Base-by-base conservation (phyloP, 441 rosid genomes). In the Gossypium trilobum region DNA sequence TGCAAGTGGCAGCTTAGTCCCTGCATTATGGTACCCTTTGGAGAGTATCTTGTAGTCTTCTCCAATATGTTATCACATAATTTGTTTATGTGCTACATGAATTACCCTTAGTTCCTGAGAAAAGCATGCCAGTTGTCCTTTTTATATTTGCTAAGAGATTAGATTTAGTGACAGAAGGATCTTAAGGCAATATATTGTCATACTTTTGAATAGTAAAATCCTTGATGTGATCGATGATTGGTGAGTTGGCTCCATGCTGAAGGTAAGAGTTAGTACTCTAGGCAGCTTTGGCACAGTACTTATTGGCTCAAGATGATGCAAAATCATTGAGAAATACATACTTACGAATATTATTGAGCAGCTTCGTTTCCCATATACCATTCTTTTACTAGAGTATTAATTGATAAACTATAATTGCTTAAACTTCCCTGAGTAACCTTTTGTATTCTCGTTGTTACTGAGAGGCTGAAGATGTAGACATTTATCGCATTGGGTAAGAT, bases 141-240 rank as follows among this genome's bases (percentile, higher is more conserved):
- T 17, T 54, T 72, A 72, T 56, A 55, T 23, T 58, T 66, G 48
- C 44, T 66, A 19, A 60, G 11, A 60, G 74, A 4, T 25, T 48
- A 9, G 60, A 22, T 29, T 60, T 31, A 22, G 42, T 50, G 64
- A 67, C 61, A 36, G 56, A 50, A 59, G 46, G 76, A 67, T 51
- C 57, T 36, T 20, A 5, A 48, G 50, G 70, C 59, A 51, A 67
- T 27, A 72, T 27, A 17, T 51, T 25, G 23, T 44, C 29, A 19
- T 23, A 51, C 14, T 56, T 55, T 36, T 16, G 5, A 22, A 48
- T 44, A 5, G 20, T 54, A 5, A 44, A 63, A 29, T 52, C 17
- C 5, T 74, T 50, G 42, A 20, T 66, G n/a, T 46, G 57, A 20
- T 42, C 1, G 13, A 36, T 58, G 54, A 23, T 11, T 59, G 17